Conservation (phyloP, 805 yeast species). For the Candida odintsovae region DNA sequence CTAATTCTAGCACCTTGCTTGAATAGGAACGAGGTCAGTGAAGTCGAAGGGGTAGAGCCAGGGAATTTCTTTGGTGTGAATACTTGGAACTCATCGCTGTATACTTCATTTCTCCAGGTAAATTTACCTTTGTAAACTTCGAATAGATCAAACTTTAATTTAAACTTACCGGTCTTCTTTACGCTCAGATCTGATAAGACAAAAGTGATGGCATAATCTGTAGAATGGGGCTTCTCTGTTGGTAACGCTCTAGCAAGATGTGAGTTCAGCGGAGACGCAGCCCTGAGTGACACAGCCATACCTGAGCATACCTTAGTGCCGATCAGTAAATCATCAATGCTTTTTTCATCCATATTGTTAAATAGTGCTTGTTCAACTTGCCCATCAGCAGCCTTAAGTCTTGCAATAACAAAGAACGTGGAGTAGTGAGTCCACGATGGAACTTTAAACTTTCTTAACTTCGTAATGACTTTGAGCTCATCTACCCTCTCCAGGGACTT, state of each 20-base stretch:
- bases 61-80: slow-evolving; percentile 29
- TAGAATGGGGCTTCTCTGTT: slow-evolving; percentile 10
- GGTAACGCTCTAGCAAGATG: slow-evolving; percentile 9
- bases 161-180: slow-evolving; percentile 23
- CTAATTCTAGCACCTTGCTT: slow-evolving; percentile 28
- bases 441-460: slow-evolving; percentile 13
- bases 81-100: slow-evolving; percentile 21
- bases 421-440: slow-evolving; percentile 25
- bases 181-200: slow-evolving; percentile 28
- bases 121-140: slow-evolving; percentile 23
- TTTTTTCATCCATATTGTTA: slow-evolving; percentile 3
- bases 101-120: slow-evolving; percentile 10
- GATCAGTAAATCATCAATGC: slow-evolving; percentile 15
- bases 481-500: slow-evolving; percentile 15
- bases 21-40: slow-evolving; percentile 24
- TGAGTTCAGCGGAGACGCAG: slow-evolving; percentile 10
- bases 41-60: slow-evolving; percentile 24
- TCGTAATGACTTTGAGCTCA: slow-evolving; percentile 15
- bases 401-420: slow-evolving; percentile 22
- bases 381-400: slow-evolving; percentile 8
- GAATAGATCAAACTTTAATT: slow-evolving; percentile 24
- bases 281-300: slow-evolving; percentile 18
- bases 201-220: slow-evolving; percentile 24
- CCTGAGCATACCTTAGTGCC: slow-evolving; percentile 23
- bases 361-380: slow-evolving; percentile 7